These are phyloP conservation scores for Myxozyma sirexii DNA, from an alignment of 805 yeast species.

Conservation along the genomic window DNA sequence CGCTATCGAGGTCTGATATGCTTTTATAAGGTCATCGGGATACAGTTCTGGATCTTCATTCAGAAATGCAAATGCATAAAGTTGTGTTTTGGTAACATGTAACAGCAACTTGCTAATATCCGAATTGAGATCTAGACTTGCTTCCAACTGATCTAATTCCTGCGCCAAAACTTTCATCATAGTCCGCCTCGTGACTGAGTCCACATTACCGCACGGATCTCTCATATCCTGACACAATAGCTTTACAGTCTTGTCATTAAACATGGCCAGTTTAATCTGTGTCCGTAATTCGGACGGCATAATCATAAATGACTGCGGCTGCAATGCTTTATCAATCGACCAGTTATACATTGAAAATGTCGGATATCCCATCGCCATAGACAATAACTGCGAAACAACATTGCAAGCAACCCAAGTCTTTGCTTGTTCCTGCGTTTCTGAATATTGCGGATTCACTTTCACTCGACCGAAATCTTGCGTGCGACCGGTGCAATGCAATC, in stretches of 20 bases:
- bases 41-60: conserved; percentile 52
- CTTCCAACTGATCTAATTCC: conserved; percentile 77
- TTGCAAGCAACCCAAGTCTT: conserved; percentile 95
- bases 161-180: conserved; percentile 67
- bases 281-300: conserved; percentile 66
- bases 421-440: conserved; percentile 67
- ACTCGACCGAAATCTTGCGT: conserved; percentile 53
- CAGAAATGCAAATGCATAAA: conserved; percentile 78
- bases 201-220: conserved; percentile 67
- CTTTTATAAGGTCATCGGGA: conserved; percentile 73
- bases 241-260: conserved; percentile 82
- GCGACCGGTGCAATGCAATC: conserved; percentile 80
- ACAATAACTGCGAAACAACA: conserved; percentile 84
- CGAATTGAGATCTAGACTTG: conserved; percentile 56
- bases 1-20: conserved; percentile 75
- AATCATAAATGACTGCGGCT: conserved; percentile 49
- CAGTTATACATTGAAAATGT: conserved; percentile 86
- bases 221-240: conserved; percentile 71
- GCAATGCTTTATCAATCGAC: conserved; percentile 58
- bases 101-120: conserved; percentile 70
- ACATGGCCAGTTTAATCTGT: conserved; percentile 79
- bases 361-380: conserved; percentile 92
- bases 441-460: conserved; percentile 43
- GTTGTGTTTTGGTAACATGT: conserved; percentile 75
- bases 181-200: conserved; percentile 72